Evolutionary conservation across 805 yeast genomes (phyloP), one percentile per base, ranked within the genome.

Genomic region (Metschnikowia corniflorae): DNA sequence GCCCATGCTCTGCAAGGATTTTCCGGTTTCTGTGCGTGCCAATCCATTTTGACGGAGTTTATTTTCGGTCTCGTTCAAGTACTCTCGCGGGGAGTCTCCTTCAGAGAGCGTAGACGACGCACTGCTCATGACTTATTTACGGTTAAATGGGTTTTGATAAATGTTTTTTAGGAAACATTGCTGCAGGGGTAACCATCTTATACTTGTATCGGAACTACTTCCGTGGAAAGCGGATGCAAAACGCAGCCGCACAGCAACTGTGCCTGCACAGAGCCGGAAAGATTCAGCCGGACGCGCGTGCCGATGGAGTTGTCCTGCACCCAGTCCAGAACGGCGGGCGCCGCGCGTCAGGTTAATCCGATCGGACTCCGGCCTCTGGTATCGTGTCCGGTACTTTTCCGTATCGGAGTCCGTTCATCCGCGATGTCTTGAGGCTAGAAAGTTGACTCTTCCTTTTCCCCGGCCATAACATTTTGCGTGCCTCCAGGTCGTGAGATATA

Each of bases 1-100:
- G 39, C 93, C 93, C 57, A 71, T 63, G 10, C 77, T 79, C 36
- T 70, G 74, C 33, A 86, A 61, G 2, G 94, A 77, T 54, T 78
- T 77, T 9, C 73, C 78, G 1, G 95, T 86, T 62, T 87, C 96
- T 2, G 68, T 65, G 15, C 44, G 42, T 16, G 39, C 33, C 24
- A 47, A 31, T 7, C 35, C 33, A 13, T 37, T 35, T 16, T 34
- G 35, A 7, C 27, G 23, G 3, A 20, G 31, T 26, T 35, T 29
- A 28, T 44, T 27, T 27, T 33, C 6, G 12, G 29, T 30, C 13
- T 10, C 10, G 19, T 37, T 39, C 19, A 29, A 31, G 29, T 39
- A 47, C 18, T 42, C 45, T 19, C 39, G 42, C 12, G 51, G 51
- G 12, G 15, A 32, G 14, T 33, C 26, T 20, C 28, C 33, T n/a